Conservation (phyloP, 768 basidiomycete species). For the Boletus coccyginus region DNA sequence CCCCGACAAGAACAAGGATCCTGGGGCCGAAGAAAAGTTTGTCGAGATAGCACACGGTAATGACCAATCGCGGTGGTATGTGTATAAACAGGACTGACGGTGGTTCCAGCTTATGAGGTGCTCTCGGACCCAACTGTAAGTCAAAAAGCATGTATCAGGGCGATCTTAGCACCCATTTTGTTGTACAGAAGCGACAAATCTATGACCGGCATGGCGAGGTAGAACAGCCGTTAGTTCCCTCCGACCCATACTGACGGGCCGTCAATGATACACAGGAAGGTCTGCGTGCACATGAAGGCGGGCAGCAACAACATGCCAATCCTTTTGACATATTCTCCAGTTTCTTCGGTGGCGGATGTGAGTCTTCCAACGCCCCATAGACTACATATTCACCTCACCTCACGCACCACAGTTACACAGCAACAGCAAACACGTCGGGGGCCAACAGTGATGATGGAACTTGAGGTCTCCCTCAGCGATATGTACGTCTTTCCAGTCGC, state of each 20-base stretch:
- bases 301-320: conserved; percentile 71
- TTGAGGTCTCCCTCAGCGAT: conserved; percentile 85
- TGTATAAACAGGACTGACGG: conserved; percentile 3
- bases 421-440: conserved; percentile 70
- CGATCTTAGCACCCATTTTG: background rate
- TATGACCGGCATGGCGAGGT: conserved; percentile 95
- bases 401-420: conserved; percentile 18
- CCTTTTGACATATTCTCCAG: conserved; percentile 93
- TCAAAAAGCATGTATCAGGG: background rate
- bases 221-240: conserved; percentile 9
- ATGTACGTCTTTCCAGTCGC: conserved; percentile 47
- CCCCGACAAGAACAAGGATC: conserved; percentile 93
- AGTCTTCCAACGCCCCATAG: conserved; percentile 27
- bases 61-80: conserved; percentile 18
- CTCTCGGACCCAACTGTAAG: conserved; percentile 80
- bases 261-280: conserved; percentile 60
- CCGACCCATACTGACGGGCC: conserved; percentile 2
- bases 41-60: conserved; percentile 88
- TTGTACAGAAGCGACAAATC: conserved; percentile 77
- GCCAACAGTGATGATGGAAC: conserved; percentile 72
- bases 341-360: conserved; percentile 86
- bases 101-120: conserved; percentile 80
- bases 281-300: conserved; percentile 85
- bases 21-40: conserved; percentile 79
- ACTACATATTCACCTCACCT: background rate